Conservation (phyloP, 306 rosid species). For the Herpetospermum pedunculosum region DNA sequence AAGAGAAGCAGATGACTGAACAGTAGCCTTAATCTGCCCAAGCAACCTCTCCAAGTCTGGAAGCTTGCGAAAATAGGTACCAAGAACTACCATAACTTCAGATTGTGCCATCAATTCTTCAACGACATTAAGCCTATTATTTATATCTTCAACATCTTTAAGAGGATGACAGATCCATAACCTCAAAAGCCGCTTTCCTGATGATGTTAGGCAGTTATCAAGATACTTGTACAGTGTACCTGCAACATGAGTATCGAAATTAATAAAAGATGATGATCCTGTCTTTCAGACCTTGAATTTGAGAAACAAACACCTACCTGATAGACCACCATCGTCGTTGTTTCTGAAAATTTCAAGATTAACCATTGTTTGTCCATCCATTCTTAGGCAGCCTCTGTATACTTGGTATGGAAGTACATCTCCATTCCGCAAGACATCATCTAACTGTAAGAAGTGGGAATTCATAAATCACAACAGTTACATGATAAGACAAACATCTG, state of each 20-base stretch:
- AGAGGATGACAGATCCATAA: conserved; percentile 90
- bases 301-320: conserved; percentile 41
- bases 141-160: conserved; percentile 55
- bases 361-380: conserved; percentile 90
- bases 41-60: conserved; percentile 80
- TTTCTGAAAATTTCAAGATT: conserved; percentile 87
- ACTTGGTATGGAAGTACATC: conserved; percentile 68
- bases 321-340: conserved; percentile 71
- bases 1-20: conserved; percentile 54
- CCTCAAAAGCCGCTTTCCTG: conserved; percentile 82
- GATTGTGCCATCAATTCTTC: conserved; percentile 45
- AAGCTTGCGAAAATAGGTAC: conserved; percentile 63
- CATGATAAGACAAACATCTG: not conserved
- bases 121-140: conserved; percentile 68
- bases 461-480: not conserved
- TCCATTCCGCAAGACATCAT: conserved; percentile 64
- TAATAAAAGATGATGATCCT: not conserved
- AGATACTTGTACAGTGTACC: conserved; percentile 81
- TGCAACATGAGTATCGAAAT: conserved; percentile 24
- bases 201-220: conserved; percentile 67
- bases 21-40: conserved; percentile 64
- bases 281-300: not conserved
- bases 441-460: conserved; percentile 35
- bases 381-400: conserved; percentile 76
- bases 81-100: conserved; percentile 41